Conservation (phyloP, 2,329 filamentous ascomycete genomes). For the Diaporthe sp. region DNA sequence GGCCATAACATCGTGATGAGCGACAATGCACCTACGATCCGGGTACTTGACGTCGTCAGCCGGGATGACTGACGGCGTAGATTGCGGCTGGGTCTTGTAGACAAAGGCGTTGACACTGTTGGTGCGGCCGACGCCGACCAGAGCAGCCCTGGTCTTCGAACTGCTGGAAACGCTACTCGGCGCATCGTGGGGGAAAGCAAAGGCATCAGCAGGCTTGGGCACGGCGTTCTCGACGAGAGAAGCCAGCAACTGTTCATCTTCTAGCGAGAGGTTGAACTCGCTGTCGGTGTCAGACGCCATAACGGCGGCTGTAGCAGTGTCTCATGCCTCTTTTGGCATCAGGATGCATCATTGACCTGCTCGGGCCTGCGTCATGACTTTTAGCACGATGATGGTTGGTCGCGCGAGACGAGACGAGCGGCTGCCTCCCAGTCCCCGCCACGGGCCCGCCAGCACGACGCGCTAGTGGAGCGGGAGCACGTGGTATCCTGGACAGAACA, state of each 20-base stretch:
- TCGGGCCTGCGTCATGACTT: conserved; percentile 39
- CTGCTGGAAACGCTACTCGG: conserved; percentile 24
- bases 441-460: neutral
- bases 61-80: conserved; percentile 35
- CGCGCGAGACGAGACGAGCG: conserved; percentile 2
- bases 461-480: conserved; percentile 31
- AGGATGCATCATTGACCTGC: conserved; percentile 34
- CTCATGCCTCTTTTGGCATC: conserved; percentile 32
- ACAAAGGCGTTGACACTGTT: conserved; percentile 37
- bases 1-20: neutral
- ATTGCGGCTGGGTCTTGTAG: conserved; percentile 34
- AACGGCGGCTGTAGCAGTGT: conserved; percentile 23
- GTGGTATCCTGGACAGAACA: neutral
- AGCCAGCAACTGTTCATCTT: conserved; percentile 61
- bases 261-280: conserved; percentile 62
- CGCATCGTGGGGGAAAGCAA: conserved; percentile 26
- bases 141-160: conserved; percentile 31
- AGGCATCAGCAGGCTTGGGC: neutral
- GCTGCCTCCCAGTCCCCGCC: conserved; percentile 1
- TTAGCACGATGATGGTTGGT: neutral
- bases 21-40: conserved; percentile 61
- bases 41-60: conserved; percentile 59
- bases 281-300: conserved; percentile 53
- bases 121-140: conserved; percentile 41
- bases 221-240: conserved; percentile 33